Percentiles rank a stretch among this genome's conserved stretches.
phyloP scores from a whole-genome alignment of 129 eudicot species.

The Flaveria ramosissima region DNA sequence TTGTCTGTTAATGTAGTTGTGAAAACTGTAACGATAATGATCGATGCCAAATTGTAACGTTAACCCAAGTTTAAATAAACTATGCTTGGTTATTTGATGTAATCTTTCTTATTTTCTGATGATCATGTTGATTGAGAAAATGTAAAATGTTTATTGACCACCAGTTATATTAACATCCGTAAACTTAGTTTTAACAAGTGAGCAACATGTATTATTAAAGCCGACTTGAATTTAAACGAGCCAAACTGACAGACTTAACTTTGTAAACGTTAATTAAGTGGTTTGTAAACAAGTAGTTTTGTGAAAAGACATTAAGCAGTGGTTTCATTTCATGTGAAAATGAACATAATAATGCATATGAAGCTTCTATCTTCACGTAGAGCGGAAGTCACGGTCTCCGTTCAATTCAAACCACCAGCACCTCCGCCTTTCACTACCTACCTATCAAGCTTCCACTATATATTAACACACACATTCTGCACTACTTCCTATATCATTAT shows the following conservation, averaged over 20 bases:
- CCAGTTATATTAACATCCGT: no score
- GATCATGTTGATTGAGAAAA: not conserved
- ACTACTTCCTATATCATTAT: constrained; percentile 9
- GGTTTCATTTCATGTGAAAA: not conserved
- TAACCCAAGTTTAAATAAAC: not conserved
- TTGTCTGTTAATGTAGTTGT: not conserved
- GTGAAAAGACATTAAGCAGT: no score
- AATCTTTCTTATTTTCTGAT: not conserved
- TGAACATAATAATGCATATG: not conserved
- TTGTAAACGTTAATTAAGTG: no score
- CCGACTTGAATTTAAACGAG: no score
- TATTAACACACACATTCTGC: not conserved
- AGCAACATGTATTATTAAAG: no score
- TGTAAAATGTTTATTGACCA: not conserved
- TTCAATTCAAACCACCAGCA: constrained; percentile 28
- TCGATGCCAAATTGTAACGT: not conserved
- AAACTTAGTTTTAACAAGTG: no score
- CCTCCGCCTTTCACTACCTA: constrained; percentile 33
- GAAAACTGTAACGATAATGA: not conserved
- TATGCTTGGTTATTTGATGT: not conserved
- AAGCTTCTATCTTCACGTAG: constrained; percentile 18
- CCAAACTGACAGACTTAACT: no score
- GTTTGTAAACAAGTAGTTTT: no score
- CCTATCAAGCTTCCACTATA: constrained; percentile 17
- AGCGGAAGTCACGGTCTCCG: constrained; percentile 29